phyloP scores from a whole-genome alignment of 2,329 filamentous ascomycete genomes.

The Ophiosphaerella narmari region DNA sequence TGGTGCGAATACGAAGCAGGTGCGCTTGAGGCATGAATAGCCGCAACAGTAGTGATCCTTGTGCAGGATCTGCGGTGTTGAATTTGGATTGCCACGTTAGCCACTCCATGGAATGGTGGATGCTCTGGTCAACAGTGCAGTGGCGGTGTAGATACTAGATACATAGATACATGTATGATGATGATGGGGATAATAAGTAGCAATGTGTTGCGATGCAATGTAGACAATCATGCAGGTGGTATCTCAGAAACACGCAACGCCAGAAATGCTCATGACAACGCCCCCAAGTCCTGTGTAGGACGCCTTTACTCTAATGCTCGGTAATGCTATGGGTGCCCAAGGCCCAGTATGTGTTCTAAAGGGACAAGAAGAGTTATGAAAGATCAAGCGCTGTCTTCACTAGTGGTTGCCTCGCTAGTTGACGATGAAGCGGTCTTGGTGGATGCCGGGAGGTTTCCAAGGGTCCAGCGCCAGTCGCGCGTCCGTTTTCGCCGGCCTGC shows the following conservation, averaged over 20 bases:
- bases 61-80: too few relatives aligned
- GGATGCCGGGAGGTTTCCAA: constrained; percentile 50
- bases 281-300: neutral
- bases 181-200: neutral
- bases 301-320: constrained; percentile 3
- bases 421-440: constrained; percentile 28
- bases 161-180: neutral
- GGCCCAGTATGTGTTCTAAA: neutral
- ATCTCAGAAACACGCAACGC: constrained; percentile 35
- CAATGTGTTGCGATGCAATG: constrained; percentile 14
- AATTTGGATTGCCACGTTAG: too few relatives aligned
- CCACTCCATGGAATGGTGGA: too few relatives aligned
- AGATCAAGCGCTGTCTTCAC: constrained; percentile 36
- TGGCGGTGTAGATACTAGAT: neutral
- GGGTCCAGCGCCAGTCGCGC: constrained; percentile 63
- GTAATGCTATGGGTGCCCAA: constrained; percentile 10
- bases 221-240: constrained; percentile 17
- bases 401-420: constrained; percentile 23
- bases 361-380: neutral
- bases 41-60: too few relatives aligned
- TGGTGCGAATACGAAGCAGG: too few relatives aligned
- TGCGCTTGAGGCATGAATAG: too few relatives aligned
- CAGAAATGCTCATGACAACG: constrained; percentile 27
- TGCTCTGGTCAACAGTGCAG: neutral
- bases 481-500: constrained; percentile 59